Percentiles rank a stretch among this genome's conserved stretches.
Conservation (phyloP, 2,329 filamentous ascomycete species). For the Penicillium glabrum region DNA sequence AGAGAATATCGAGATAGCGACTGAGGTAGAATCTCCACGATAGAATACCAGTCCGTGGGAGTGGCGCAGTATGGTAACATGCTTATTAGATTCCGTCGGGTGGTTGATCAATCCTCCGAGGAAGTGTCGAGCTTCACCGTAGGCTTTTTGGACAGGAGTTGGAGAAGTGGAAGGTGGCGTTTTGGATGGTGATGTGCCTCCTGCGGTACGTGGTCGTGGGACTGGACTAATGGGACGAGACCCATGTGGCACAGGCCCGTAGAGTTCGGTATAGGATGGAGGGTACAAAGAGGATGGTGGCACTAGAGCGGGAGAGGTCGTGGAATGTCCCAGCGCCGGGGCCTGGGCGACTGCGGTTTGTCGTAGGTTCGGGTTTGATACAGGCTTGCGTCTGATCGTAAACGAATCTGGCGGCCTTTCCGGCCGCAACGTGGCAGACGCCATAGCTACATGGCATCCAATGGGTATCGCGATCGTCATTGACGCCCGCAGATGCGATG, state of each 20-base stretch:
- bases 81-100: constrained; percentile 64
- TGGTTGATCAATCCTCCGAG: constrained; percentile 64
- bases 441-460: constrained; percentile 11
- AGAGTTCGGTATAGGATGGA: constrained; percentile 22
- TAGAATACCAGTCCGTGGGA: constrained; percentile 66
- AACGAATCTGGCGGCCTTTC: constrained; percentile 11
- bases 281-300: constrained; percentile 9
- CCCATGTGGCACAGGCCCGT: constrained; percentile 6
- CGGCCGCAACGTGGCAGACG: constrained; percentile 12
- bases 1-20: constrained; percentile 65
- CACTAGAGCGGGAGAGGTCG: constrained; percentile 12
- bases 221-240: constrained; percentile 1
- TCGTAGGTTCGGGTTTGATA: constrained; percentile 24
- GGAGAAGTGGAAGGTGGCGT: constrained; percentile 5
- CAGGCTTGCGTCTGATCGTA: constrained; percentile 21
- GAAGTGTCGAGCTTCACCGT: constrained; percentile 61
- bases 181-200: constrained; percentile 3
- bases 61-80: constrained; percentile 67
- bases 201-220: constrained; percentile 16
- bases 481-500: not conserved
- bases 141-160: constrained; percentile 34
- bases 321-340: constrained; percentile 2
- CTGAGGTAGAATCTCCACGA: constrained; percentile 62
- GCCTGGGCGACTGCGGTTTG: constrained; percentile 14
- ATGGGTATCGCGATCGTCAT: constrained; percentile 1